Conservation (phyloP, 148 eudicot species). For the Chenopodium formosanum region DNA sequence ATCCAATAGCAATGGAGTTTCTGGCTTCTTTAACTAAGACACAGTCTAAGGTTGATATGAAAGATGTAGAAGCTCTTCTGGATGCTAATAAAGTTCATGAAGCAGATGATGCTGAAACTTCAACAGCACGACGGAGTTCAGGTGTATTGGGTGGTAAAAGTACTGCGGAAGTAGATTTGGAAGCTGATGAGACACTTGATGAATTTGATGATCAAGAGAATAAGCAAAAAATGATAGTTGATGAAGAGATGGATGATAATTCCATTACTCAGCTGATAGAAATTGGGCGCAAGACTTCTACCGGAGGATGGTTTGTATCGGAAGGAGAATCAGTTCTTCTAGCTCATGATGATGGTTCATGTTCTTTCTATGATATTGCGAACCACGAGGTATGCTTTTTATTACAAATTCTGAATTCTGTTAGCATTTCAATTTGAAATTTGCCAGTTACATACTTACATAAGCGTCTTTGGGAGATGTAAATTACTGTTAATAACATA, state of each 20-base stretch:
- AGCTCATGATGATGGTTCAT: slow-evolving; percentile 82
- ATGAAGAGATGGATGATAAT: slow-evolving; percentile 55
- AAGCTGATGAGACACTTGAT: slow-evolving; percentile 59
- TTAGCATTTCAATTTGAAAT: neutral
- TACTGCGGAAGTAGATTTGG: slow-evolving; percentile 39
- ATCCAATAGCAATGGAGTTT: slow-evolving; percentile 50
- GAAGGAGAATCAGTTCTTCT: slow-evolving; percentile 95
- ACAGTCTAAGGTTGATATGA: slow-evolving; percentile 28
- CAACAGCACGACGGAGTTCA: slow-evolving; percentile 30
- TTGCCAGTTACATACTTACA: neutral
- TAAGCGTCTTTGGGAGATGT: neutral
- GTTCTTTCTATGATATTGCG: slow-evolving; percentile 75
- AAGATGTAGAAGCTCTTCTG: slow-evolving; percentile 12
- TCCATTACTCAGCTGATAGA: slow-evolving; percentile 46
- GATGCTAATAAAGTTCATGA: slow-evolving; percentile 41
- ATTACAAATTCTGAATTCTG: neutral
- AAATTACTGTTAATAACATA: neutral
- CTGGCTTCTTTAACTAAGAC: slow-evolving; percentile 47
- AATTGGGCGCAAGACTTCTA: slow-evolving; percentile 64
- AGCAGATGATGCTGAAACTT: slow-evolving; percentile 40
- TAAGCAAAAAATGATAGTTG: slow-evolving; percentile 40
- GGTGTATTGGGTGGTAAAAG: slow-evolving; percentile 28
- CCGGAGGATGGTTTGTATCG: slow-evolving; percentile 88
- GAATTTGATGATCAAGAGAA: slow-evolving; percentile 72
- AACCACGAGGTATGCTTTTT: slow-evolving; percentile 60